These are phyloP conservation scores for Eutrema heterophyllum DNA, from an alignment of 345 rosid species.

Conservation along the genomic window DNA sequence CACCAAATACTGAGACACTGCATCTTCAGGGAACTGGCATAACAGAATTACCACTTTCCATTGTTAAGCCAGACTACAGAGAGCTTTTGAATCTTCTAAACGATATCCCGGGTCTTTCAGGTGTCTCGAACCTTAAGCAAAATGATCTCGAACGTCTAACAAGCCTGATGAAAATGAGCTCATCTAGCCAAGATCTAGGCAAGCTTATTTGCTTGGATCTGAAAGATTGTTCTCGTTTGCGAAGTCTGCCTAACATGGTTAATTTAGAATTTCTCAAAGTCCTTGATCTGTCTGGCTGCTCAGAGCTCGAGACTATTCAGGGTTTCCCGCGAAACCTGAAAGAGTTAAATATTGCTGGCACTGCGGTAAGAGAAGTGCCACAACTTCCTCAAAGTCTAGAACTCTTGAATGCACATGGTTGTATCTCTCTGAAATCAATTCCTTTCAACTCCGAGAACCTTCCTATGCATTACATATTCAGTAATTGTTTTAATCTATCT, in stretches of 20 bases:
- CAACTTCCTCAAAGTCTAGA: conserved; percentile 15
- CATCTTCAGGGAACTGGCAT: conserved; percentile 13
- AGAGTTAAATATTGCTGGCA: conserved; percentile 10
- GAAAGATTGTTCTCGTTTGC: conserved; percentile 7
- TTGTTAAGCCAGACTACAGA: background rate
- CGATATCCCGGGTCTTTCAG: background rate
- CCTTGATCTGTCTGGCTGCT: conserved; percentile 21
- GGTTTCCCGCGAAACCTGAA: conserved; percentile 2
- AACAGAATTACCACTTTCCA: background rate
- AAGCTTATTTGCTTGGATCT: background rate
- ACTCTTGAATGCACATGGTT: conserved; percentile 10
- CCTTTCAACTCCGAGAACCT: no score
- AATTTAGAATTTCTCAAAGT: conserved; percentile 8
- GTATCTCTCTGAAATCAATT: background rate
- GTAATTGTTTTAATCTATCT: conserved; percentile 25
- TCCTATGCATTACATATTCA: background rate
- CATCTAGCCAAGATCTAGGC: background rate
- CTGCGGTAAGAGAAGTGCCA: conserved; percentile 14
- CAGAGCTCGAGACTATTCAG: background rate
- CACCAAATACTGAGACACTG: background rate
- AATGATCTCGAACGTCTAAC: background rate
- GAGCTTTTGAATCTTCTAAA: background rate
- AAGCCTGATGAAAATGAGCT: background rate
- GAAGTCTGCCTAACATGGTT: background rate
- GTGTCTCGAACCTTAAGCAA: background rate